Percentiles rank a stretch among this genome's conserved stretches.
Evolutionary conservation across 805 yeast genomes (phyloP).

Genomic region (Blastobotrys parvus): DNA sequence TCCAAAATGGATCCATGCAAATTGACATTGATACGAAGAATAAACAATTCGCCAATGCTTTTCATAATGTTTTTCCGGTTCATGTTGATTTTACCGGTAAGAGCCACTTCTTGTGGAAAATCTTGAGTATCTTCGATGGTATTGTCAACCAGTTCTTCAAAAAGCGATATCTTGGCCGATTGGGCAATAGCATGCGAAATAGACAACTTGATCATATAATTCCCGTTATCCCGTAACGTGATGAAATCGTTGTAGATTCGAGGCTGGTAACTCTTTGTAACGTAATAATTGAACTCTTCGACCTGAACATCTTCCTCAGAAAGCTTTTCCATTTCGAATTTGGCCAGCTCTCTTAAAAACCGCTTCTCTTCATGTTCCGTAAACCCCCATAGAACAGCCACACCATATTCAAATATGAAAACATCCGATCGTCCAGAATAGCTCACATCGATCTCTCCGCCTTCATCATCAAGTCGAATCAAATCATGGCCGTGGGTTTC

Average conservation of each 20-base stretch:
- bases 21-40: slow-evolving; percentile 43
- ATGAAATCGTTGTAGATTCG: slow-evolving; percentile 94
- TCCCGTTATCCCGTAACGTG: slow-evolving; percentile 79
- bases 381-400: slow-evolving; percentile 96
- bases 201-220: slow-evolving; percentile 85
- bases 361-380: slow-evolving; percentile 73
- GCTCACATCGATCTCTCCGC: slow-evolving; percentile 88
- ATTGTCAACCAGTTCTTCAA: slow-evolving; percentile 92
- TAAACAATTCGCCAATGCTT: slow-evolving; percentile 91
- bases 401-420: slow-evolving; percentile 92
- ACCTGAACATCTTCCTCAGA: slow-evolving; percentile 87
- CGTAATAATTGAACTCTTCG: slow-evolving; percentile 91
- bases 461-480: slow-evolving; percentile 81
- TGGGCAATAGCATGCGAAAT: slow-evolving; percentile 95
- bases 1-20: slow-evolving; percentile 61
- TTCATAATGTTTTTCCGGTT: slow-evolving; percentile 92
- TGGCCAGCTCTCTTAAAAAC: slow-evolving; percentile 76
- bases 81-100: slow-evolving; percentile 92
- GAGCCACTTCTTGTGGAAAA: slow-evolving; percentile 92
- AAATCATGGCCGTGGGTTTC: slow-evolving; percentile 23
- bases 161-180: slow-evolving; percentile 87
- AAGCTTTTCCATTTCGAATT: slow-evolving; percentile 81
- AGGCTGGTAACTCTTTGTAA: slow-evolving; percentile 91
- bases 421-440: slow-evolving; percentile 61
- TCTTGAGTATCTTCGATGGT: slow-evolving; percentile 97